phyloP scores from a whole-genome alignment of 2,329 filamentous ascomycete species.

The Nothophoma quercina region DNA sequence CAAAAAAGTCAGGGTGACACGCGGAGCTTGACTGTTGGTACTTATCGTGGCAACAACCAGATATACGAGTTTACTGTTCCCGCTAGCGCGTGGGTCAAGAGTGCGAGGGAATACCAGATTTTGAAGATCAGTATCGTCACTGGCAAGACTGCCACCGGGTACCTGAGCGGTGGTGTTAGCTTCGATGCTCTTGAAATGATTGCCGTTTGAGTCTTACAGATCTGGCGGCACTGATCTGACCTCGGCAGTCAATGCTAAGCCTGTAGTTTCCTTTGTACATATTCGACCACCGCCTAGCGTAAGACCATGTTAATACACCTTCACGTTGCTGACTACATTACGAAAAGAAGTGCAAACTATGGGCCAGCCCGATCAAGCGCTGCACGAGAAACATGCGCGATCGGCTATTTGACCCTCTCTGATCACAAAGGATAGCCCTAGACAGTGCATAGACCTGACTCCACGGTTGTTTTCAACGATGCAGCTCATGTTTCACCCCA shows the following conservation, averaged over 20 bases:
- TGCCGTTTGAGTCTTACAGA: not conserved
- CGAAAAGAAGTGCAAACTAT: not conserved
- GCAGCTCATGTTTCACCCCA: not conserved
- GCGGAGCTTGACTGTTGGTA: conserved; percentile 30
- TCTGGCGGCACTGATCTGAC: no score
- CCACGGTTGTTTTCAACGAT: not conserved
- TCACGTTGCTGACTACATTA: no score
- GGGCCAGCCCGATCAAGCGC: no score
- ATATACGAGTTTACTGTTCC: conserved; percentile 34
- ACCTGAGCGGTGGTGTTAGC: conserved; percentile 30
- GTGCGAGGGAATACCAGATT: conserved; percentile 27
- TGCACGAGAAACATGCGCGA: no score
- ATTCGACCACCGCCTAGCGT: not conserved
- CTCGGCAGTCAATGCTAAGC: no score
- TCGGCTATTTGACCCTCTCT: no score
- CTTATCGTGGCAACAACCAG: conserved; percentile 34
- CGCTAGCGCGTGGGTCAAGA: conserved; percentile 30
- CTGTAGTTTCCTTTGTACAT: not conserved
- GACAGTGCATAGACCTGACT: not conserved
- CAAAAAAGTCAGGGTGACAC: conserved; percentile 33
- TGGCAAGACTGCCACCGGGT: conserved; percentile 30
- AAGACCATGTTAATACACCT: not conserved
- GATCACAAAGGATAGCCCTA: no score
- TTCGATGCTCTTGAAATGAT: conserved; percentile 33
- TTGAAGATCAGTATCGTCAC: conserved; percentile 30